A percentile compares a stretch with the other conserved stretches of the same genome.
phyloP scores from a whole-genome alignment of 768 basidiomycete species.

The Tricholoma terreum region DNA sequence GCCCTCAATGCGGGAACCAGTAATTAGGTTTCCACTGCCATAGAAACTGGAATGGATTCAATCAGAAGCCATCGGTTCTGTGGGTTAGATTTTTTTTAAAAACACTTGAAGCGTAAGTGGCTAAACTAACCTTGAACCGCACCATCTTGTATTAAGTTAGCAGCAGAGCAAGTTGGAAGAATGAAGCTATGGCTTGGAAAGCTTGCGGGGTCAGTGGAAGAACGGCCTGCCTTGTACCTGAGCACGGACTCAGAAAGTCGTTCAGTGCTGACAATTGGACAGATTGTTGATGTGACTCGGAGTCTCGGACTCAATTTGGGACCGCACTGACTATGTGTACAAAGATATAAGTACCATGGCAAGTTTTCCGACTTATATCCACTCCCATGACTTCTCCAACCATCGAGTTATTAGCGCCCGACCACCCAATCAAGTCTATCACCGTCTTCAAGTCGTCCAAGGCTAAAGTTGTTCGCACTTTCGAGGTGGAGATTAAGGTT shows the following conservation, averaged over 20 bases:
- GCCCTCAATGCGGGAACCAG: conserved; percentile 40
- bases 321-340: too few species aligned
- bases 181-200: too few species aligned
- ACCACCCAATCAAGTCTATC: conserved; percentile 49
- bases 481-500: conserved; percentile 49
- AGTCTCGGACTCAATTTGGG: too few species aligned
- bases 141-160: too few species aligned
- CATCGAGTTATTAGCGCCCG: conserved; percentile 29
- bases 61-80: conserved; percentile 90
- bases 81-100: not conserved
- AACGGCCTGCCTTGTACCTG: too few species aligned
- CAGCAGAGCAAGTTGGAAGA: too few species aligned
- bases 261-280: too few species aligned
- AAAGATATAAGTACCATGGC: too few species aligned
- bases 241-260: too few species aligned
- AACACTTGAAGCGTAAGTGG: not conserved
- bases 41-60: conserved; percentile 64
- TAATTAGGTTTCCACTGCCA: conserved; percentile 12
- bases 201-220: too few species aligned
- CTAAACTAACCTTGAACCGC: conserved; percentile 18
- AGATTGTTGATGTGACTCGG: too few species aligned
- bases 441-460: conserved; percentile 55
- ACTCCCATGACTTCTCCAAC: conserved; percentile 1
- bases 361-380: not conserved
- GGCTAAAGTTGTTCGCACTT: conserved; percentile 54